Evolutionary conservation across 1,284 basidiomycete genomes (phyloP), one percentile per base, ranked within the genome.

Genomic region (Bjerkandera adusta): DNA sequence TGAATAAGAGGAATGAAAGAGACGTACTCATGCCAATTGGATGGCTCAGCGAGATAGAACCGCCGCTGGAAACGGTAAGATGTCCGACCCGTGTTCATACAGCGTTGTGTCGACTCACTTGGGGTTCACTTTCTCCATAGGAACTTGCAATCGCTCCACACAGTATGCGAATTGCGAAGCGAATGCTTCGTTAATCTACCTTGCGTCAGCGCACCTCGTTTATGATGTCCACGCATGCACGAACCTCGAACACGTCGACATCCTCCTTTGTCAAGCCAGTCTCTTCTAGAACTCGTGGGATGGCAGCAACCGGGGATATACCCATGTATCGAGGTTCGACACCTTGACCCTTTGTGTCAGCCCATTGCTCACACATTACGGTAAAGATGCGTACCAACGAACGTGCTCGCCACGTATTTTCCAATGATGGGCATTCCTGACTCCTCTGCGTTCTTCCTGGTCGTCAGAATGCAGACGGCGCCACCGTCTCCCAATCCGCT

Each of bases 401-500:
- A 82, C 11, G 86, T 73, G 50, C 81, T 85, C 37, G 83, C 80
- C 45, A 92, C 83, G 71, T 85, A 98, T 72, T 98, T 98, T 45
- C 83, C 96, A 29, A 97, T 56, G 56, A 99, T 83, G 24, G 89
- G 80, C 71, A 96, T 80, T 25, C 89, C 91, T 54, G 93, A 85
- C 63, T 81, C 80, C 68, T 90, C 80, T 15, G 96, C 96, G 37
- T 82, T 79, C 48, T 79, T 82, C 45, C 96, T 80, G 34, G 92
- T 87, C 6, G 91, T 92, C 53, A 99, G 72, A 41, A 99, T 77
- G 50, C 92, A 90, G 15, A 96, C 70, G 6, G 92, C 96, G 25
- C 94, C 96, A 45, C 96, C 96, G 65, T 99, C 96, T 8, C 93
- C 93, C 25, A 98, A 81, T 48, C 95, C 94, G 53, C 92, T 95